These are phyloP conservation scores for Lagerstroemia fauriei DNA, from an alignment of 441 rosid species.

Conservation along the genomic window DNA sequence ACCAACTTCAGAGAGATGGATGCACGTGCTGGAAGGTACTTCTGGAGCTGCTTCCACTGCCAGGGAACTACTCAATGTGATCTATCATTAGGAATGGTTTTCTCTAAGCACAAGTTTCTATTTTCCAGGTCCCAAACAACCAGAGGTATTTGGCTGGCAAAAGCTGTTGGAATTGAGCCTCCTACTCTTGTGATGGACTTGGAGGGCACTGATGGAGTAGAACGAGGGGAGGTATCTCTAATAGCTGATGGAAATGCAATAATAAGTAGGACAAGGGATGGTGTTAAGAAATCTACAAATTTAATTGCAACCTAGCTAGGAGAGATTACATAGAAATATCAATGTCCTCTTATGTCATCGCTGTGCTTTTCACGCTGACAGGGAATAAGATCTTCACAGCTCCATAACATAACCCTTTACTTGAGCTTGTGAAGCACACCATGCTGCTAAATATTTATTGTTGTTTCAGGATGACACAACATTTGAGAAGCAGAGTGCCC, in stretches of 20 bases:
- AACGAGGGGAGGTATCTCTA: slow-evolving; percentile 83
- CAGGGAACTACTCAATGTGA: background rate
- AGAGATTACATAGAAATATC: no score
- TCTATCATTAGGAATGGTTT: background rate
- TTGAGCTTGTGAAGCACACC: no score
- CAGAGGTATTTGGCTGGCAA: slow-evolving; percentile 94
- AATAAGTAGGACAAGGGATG: background rate
- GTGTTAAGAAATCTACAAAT: no score
- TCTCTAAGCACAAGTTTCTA: slow-evolving; percentile 16
- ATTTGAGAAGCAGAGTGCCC: slow-evolving; percentile 90
- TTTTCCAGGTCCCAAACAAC: slow-evolving; percentile 87
- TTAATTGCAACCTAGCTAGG: no score
- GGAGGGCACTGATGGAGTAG: slow-evolving; percentile 99
- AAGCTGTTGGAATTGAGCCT: slow-evolving; percentile 85
- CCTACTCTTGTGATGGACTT: slow-evolving; percentile 93
- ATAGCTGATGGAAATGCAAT: background rate
- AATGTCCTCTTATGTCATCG: no score
- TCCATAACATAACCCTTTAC: no score
- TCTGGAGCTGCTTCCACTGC: background rate
- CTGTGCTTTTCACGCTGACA: no score
- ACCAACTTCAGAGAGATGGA: slow-evolving; percentile 98
- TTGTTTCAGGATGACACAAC: slow-evolving; percentile 76
- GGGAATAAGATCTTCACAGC: no score
- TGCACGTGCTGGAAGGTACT: slow-evolving; percentile 89
- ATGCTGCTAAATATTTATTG: no score